Evolutionary conservation across 164 flowering plant species (phyloP).

Genomic region (Brasenia schreberi): DNA sequence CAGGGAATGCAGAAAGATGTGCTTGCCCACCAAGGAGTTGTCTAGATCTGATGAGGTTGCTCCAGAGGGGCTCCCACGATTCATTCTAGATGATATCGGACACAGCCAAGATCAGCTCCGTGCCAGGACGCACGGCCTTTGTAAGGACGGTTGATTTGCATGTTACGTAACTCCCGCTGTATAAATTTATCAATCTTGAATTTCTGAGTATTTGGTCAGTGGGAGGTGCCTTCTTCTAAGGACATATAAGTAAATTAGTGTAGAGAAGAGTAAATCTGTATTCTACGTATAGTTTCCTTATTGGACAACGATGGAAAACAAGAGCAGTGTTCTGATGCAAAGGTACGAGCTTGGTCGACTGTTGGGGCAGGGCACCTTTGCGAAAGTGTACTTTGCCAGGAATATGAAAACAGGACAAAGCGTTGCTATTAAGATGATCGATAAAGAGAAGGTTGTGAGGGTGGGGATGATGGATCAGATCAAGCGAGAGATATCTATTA

Average conservation of each 20-base stretch:
- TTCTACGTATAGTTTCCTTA: background rate
- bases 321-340: constrained; percentile 43
- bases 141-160: constrained; percentile 34
- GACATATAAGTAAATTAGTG: constrained; percentile 1
- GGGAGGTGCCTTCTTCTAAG: background rate
- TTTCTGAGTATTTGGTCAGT: constrained; percentile 3
- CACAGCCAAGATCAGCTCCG: constrained; percentile 2
- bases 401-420: constrained; percentile 34
- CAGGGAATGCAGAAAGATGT: constrained; percentile 66
- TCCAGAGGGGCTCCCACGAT: constrained; percentile 8
- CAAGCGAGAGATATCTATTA: constrained; percentile 66
- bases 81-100: constrained; percentile 19
- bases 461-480: constrained; percentile 62
- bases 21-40: constrained; percentile 16
- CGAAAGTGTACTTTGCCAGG: constrained; percentile 75
- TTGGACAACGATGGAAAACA: constrained; percentile 34
- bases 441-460: constrained; percentile 62
- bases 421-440: constrained; percentile 68
- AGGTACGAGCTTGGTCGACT: constrained; percentile 69
- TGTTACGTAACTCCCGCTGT: constrained; percentile 2
- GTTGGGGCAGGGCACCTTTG: constrained; percentile 83
- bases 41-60: constrained; percentile 6
- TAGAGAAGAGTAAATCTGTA: background rate
- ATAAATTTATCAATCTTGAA: constrained; percentile 4
- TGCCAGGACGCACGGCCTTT: constrained; percentile 7